Evolutionary conservation across 768 basidiomycete species (phyloP), one percentile per base, ranked within the genome.

Genomic region (Agaricus subrufescens): DNA sequence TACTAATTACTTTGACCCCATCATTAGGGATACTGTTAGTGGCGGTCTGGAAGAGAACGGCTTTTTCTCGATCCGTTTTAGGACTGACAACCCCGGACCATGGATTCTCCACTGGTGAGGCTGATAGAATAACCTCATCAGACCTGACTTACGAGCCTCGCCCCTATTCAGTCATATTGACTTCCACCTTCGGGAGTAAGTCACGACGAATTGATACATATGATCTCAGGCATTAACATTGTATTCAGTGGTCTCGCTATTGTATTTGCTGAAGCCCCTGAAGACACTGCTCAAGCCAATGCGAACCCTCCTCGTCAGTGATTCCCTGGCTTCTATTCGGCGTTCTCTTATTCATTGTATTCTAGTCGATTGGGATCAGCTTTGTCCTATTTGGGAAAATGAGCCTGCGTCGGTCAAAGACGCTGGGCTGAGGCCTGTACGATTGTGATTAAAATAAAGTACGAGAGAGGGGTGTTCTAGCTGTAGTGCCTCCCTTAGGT

Each of bases 41-140:
- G 64, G 64, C 15, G 77, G 75, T 3, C 40, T 51, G 2, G 37
- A 9, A 11, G 51, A 58, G 1, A 70, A 67, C 1, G 71, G 72
- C 56, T 73, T 72, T 52, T 73, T 75, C 19, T 75, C 76, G 0
- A 74, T 84, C 53, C 70, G 82, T 1, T 82, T 82, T 63, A 65
- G 62, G 2, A 81, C 80, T 1, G 75, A 81, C 50, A 81, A 81
- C 53, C 63, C 79, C 39, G 81, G 81, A 3, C 76, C 77, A 2
- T 80, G 77, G 78, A 69, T 78, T 47, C 55, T 81, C 27, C 80
- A 81, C 60, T 81, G 80, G 74, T 74, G 25, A n/a, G 70, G 12
- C 45, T 2, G 12, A 14, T 15, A 8, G 8, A 34, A 19, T 19
- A 19, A 19, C 42, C 34, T 31, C 26, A 14, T 45, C 45, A 11